Evolutionary conservation across 805 yeast species (phyloP), one percentile per base, ranked within the genome.

Genomic region (Candida verbasci): DNA sequence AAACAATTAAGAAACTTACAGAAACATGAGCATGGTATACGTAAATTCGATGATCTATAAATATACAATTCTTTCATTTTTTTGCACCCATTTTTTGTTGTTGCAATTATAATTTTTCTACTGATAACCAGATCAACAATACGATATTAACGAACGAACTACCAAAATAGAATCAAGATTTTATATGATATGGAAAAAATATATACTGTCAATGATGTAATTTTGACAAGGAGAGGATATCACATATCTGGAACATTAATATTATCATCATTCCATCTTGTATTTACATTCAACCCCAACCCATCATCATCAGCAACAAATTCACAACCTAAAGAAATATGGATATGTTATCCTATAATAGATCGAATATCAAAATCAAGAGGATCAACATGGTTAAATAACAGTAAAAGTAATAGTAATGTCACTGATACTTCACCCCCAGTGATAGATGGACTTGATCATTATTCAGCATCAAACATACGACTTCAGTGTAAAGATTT

Each of bases 341-440:
- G 97, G 98, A 72, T 87, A 21, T 83, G 95, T 41, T 91, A 87
- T 57, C 96, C 97, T 1, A 76, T 88, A 44, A 79, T 89, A 22
- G 81, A 77, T 32, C 68, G 68, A 31, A 77, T 82, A 1, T 74
- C 73, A 46, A 71, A 76, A 55, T 63, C 74, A 42, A 57, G 74
- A 43, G 79, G 89, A 44, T 56, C 82, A 37, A 63, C 79, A 45
- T 49, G 64, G 58, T 37, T 54, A n/a, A 47, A 42, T 9, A 46
- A 38, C 15, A 43, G 38, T 17, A 39, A 34, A 10, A 44, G n/a
- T 23, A 24, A 21, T 6, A 16, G 14, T 18, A 39, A 17, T 14
- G 24, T 17, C n/a, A 18, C 8, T 10, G 25, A 17, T 35, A 18
- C 17, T 14, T 11, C 17, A 4, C 29, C 24, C n/a, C 21, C 36